Conservation (phyloP, 2,329 filamentous ascomycete species). For the Zymoseptoria crescenta region DNA sequence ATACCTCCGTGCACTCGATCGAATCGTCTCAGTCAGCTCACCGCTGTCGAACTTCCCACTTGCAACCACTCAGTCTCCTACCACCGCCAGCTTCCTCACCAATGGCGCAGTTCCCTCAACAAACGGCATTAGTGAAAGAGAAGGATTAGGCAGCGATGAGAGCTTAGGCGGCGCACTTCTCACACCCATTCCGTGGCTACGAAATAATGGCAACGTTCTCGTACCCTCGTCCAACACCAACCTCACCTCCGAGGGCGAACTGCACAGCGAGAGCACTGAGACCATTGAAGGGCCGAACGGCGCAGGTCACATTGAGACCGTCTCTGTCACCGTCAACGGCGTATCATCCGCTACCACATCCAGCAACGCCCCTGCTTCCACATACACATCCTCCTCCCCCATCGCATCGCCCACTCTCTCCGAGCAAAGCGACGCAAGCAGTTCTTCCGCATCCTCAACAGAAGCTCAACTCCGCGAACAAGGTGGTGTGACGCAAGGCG, state of each 20-base stretch:
- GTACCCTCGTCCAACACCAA: constrained; percentile 8
- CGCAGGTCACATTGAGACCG: constrained; percentile 70
- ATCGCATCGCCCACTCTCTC: constrained; percentile 23
- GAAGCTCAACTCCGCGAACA: constrained; percentile 31
- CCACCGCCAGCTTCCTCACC: constrained; percentile 41
- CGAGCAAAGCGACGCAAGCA: constrained; percentile 30
- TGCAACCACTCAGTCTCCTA: constrained; percentile 44
- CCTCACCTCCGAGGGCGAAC: constrained; percentile 38
- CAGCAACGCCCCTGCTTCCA: constrained; percentile 1
- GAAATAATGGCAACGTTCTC: constrained; percentile 15
- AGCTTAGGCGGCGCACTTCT: constrained; percentile 81
- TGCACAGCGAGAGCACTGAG: constrained; percentile 67
- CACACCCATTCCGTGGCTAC: constrained; percentile 88
- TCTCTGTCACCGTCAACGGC: constrained; percentile 67
- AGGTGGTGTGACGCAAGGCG: constrained; percentile 68
- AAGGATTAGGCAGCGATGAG: constrained; percentile 69
- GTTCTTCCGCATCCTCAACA: constrained; percentile 26
- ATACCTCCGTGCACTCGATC: constrained; percentile 84
- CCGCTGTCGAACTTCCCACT: constrained; percentile 74
- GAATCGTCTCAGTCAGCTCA: constrained; percentile 84
- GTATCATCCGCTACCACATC: constrained; percentile 24
- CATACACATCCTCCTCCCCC: constrained; percentile 21
- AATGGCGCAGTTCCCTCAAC: constrained; percentile 44
- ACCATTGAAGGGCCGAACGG: constrained; percentile 77
- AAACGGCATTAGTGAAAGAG: constrained; percentile 54